Percentiles rank a stretch among this genome's conserved stretches.
Conservation (phyloP, 495 filamentous ascomycete species). For the Podospora conica region DNA sequence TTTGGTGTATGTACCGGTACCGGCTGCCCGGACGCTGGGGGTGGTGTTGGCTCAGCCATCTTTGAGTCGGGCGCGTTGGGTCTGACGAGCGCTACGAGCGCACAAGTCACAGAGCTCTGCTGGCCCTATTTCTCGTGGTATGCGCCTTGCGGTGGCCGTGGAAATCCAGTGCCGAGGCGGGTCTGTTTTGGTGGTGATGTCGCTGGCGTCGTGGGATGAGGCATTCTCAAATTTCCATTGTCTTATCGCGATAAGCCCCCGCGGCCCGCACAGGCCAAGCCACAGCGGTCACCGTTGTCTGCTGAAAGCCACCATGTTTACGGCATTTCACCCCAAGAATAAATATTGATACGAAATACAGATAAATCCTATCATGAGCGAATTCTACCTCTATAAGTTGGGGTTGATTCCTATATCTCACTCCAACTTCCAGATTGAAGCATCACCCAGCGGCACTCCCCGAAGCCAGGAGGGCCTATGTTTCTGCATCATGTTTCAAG, state of each 20-base stretch:
- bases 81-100: background rate
- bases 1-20: background rate
- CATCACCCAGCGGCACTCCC: background rate
- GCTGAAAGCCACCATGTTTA: background rate
- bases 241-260: background rate
- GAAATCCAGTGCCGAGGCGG: background rate
- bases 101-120: background rate
- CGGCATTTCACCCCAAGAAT: background rate
- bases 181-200: background rate
- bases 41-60: background rate
- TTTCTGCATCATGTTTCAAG: background rate
- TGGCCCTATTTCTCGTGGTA: background rate
- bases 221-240: background rate
- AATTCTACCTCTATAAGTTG: too few relatives aligned
- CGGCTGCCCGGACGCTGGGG: background rate
- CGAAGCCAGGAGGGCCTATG: background rate
- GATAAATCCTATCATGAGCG: background rate
- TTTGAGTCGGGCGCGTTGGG: background rate
- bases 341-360: background rate
- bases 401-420: background rate
- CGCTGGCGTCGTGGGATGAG: background rate
- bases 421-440: background rate
- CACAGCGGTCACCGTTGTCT: background rate
- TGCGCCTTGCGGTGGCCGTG: background rate
- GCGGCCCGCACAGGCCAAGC: background rate